Evolutionary conservation across 2,329 filamentous ascomycete genomes (phyloP).

Genomic region (Colletotrichum higginsianum): DNA sequence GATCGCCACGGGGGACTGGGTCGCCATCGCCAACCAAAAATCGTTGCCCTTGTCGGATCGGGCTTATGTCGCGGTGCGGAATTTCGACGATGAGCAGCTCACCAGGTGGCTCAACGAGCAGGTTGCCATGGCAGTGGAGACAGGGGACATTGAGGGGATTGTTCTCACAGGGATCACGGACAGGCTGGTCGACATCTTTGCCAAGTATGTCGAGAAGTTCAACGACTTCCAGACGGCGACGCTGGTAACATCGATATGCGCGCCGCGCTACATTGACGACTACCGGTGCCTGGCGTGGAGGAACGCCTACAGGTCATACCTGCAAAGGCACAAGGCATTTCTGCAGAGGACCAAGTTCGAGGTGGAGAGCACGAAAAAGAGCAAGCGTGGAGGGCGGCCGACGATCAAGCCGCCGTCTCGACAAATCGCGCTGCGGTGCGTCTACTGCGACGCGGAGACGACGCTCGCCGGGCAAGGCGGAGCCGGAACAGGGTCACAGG

Average conservation of each 20-base stretch:
- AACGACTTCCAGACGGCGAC: constrained; percentile 85
- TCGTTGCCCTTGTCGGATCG: constrained; percentile 83
- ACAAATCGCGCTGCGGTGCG: constrained; percentile 82
- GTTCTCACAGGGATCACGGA: constrained; percentile 84
- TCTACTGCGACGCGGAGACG: constrained; percentile 79
- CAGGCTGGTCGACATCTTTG: constrained; percentile 80
- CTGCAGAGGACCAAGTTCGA: constrained; percentile 84
- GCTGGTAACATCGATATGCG: constrained; percentile 80
- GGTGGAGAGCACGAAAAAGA: constrained; percentile 80
- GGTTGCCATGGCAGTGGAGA: constrained; percentile 71
- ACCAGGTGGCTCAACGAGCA: constrained; percentile 78
- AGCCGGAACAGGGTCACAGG: constrained; percentile 37
- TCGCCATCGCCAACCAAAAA: constrained; percentile 78
- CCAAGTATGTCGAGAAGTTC: constrained; percentile 82
- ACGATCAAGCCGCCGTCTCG: constrained; percentile 75
- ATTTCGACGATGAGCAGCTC: constrained; percentile 74
- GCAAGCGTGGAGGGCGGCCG: constrained; percentile 74
- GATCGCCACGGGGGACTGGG: constrained; percentile 84
- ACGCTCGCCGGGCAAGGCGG: constrained; percentile 47
- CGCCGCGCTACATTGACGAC: constrained; percentile 84
- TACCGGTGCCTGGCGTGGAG: constrained; percentile 83
- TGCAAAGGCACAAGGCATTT: constrained; percentile 81
- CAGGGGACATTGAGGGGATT: constrained; percentile 83
- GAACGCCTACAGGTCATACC: constrained; percentile 77
- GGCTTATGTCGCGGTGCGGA: constrained; percentile 79